Evolutionary conservation across 2,329 filamentous ascomycete genomes (phyloP).

Genomic region (Aspergillus alliaceus): DNA sequence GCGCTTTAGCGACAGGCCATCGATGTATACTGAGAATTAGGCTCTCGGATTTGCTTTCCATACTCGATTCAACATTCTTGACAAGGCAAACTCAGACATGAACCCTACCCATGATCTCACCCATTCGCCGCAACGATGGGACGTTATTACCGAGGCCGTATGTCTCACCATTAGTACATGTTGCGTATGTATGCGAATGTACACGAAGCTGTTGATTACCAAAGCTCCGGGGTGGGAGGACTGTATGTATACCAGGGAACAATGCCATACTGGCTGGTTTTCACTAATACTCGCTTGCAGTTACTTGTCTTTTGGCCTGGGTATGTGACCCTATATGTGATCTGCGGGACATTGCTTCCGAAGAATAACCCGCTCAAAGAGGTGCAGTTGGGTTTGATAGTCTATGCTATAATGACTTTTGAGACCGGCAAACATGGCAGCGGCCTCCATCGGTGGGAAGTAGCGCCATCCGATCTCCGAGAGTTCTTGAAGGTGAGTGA

Average conservation of each 20-base stretch:
- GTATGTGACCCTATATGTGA: conserved; percentile 5
- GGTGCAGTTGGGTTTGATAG: conserved; percentile 23
- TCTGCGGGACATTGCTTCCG: neutral
- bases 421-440: conserved; percentile 21
- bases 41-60: neutral
- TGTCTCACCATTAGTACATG: conserved; percentile 19
- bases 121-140: conserved; percentile 13
- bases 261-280: neutral
- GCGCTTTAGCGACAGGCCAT: neutral
- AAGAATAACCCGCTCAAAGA: neutral
- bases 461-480: conserved; percentile 16
- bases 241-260: conserved; percentile 16
- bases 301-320: conserved; percentile 21
- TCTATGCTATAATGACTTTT: conserved; percentile 21
- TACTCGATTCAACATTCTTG: neutral
- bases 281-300: conserved; percentile 9
- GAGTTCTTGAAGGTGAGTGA: conserved; percentile 17
- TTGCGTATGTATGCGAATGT: conserved; percentile 22
- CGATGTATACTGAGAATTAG: neutral
- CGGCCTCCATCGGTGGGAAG: conserved; percentile 19
- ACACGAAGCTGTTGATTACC: conserved; percentile 29
- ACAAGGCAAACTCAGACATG: neutral
- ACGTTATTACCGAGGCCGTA: conserved; percentile 18
- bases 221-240: conserved; percentile 22
- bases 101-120: conserved; percentile 8